Base-by-base conservation (phyloP, 352 stramenopile genomes). In the Phytophthora multivora region DNA sequence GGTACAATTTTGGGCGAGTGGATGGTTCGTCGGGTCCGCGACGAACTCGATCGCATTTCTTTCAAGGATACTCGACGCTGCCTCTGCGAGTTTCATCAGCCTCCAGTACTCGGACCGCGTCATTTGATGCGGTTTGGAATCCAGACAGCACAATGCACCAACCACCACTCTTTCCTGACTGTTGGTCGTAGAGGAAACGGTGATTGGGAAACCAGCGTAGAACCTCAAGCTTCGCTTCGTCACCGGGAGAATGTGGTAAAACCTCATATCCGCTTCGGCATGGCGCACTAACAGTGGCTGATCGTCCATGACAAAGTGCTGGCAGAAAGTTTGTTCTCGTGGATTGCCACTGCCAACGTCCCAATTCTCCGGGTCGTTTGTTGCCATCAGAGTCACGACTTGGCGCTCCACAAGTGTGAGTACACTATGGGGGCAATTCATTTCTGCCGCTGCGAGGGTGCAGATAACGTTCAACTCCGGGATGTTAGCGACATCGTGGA, bases 221-320 rank as follows among this genome's bases (percentile, higher is more conserved):
- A 81, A 81, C 1, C 59, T 51, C 18, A 79, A 35, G 19, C 54
- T 66, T 4, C 36, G 48, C 26, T 65, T 50, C 5, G 38, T 46
- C 39, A 81, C 66, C 0, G 71, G 67, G 0, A 59, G 51, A 16
- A 75, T 66, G 41, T 69, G 59, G 15, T 66, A 70, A 49, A 81
- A 81, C 2, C 73, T 56, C 35, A 76, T 60, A 31, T 81, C 73
- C 5, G 73, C 55, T 39, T 79, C 65, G 1, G 70, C 66, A 23
- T 81, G 61, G 15, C 47, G 66, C 18, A 81, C 66, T 0, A 81
- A 49, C n/a, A 81, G 41, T 10, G 73, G 73, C 7, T 69, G 60
- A 0, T 75, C 58, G 11, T 75, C 64, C 73, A 81, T 79, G 39
- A 81, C 57, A 28, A 76, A 74, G 33, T 81, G 73, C 47, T 73